Evolutionary conservation across 225 moss, liverwort and hornwort genomes (phyloP), one percentile per base, ranked within the genome.

Genomic region (Lunularia cruciata): DNA sequence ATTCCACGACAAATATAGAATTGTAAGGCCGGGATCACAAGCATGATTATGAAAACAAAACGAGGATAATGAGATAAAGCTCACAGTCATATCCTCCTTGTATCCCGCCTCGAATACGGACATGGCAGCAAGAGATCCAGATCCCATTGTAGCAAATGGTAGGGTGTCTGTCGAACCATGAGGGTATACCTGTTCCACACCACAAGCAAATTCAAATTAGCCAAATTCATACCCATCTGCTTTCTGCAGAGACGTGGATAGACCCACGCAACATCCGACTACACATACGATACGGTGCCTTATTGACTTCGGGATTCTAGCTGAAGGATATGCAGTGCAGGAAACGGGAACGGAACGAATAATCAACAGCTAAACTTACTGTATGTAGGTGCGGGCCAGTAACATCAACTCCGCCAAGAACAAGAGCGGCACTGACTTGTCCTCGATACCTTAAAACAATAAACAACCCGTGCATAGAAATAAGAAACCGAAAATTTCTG

Each of bases 311-410:
- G n/a, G n/a, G n/a, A n/a, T n/a, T n/a, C n/a, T n/a, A n/a, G n/a
- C n/a, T n/a, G n/a, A n/a, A n/a, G n/a, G n/a, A n/a, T n/a, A n/a
- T n/a, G n/a, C n/a, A n/a, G n/a, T n/a, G n/a, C n/a, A n/a, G n/a
- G n/a, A n/a, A n/a, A n/a, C n/a, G n/a, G n/a, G n/a, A n/a, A n/a
- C n/a, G n/a, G n/a, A n/a, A n/a, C n/a, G n/a, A n/a, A n/a, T n/a
- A n/a, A n/a, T n/a, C n/a, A n/a, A n/a, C n/a, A n/a, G 57, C 52
- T 40, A 15, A 40, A 39, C 84, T 92, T 78, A 92, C 90, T 8
- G 88, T 86, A 75, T 95, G 95, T n/a, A 95, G 78, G 76, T 88
- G 90, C 70, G 90, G 90, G 16, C 96, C 90, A 45, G 92, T 90
- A 8, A 96, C 73, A 78, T 92, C 90, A 71, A 92, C 79, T 77